Base-by-base conservation (phyloP, 2,329 filamentous ascomycete species). In the Pseudogymnoascus sp. region DNA sequence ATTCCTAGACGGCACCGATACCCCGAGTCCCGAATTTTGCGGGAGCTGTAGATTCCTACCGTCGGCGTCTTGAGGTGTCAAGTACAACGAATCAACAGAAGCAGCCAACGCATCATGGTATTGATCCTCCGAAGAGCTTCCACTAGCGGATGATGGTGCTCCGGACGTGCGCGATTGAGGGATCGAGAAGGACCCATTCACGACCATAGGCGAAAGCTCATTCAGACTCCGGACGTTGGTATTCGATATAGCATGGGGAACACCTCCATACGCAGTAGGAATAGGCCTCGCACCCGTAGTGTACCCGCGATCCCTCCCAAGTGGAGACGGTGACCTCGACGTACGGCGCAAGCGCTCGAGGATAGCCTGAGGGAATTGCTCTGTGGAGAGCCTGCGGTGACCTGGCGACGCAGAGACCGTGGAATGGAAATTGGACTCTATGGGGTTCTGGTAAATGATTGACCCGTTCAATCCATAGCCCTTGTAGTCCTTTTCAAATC, bases 301-400 rank as follows among this genome's bases (percentile, higher is more conserved):
- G 58, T 66, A 71, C 1, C 69, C 69, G n/a, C 69, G 66, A 39
- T 72, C 70, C 59, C 72, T 69, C 8, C 70, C 71, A 38, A 73
- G 65, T n/a, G 72, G 72, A 6, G 72, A 74, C 11, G 71, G 72
- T 11, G 72, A 74, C 49, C 72, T 63, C 16, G 72, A 73, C 3
- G 70, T 67, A 29, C 69, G 66, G 39, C 67, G 71, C 14, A 73
- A 43, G 21, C 71, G 65, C 62, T 73, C 69, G 19, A 72, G 63
- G 33, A 73, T 69, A 1, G 70, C 72, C 58, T 71, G 71, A 19
- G 71, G 71, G 39, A 73, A 63, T 55, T 73, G 71, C 61, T 74
- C 72, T 10, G 69, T 70, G 12, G 72, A 74, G 33, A 70, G 58
- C 33, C 69, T 65, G 26, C 69, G 65, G 60, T 68, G 68, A 38